phyloP scores from a whole-genome alignment of 345 rosid species.

The Cochlearia excelsa region DNA sequence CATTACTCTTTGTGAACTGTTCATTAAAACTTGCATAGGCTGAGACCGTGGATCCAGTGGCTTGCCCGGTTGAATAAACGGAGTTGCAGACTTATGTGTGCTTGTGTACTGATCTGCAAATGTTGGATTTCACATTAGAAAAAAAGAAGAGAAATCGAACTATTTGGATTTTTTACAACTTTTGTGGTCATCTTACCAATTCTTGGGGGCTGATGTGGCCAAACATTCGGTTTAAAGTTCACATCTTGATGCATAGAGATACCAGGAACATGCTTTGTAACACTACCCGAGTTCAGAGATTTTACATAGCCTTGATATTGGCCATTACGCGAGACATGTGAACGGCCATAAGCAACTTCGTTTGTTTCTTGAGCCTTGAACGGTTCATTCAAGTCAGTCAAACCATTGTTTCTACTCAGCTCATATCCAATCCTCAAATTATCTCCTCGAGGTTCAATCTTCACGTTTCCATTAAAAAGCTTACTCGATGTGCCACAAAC shows the following conservation, averaged over 20 bases:
- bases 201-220: slow-evolving; percentile 29
- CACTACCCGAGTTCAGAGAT: slow-evolving; percentile 33
- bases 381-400: slow-evolving; percentile 57
- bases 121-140: neutral
- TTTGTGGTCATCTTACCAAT: slow-evolving; percentile 9
- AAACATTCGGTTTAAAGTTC: slow-evolving; percentile 33
- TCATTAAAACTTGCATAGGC: slow-evolving; percentile 28
- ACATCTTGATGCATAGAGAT: slow-evolving; percentile 37
- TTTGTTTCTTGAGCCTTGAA: slow-evolving; percentile 40
- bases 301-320: slow-evolving; percentile 41
- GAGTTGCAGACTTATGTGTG: slow-evolving; percentile 27
- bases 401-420: slow-evolving; percentile 30
- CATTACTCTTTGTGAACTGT: slow-evolving; percentile 48
- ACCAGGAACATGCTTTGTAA: slow-evolving; percentile 37
- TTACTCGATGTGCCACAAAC: slow-evolving; percentile 40
- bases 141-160: no score
- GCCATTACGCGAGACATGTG: slow-evolving; percentile 33
- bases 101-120: slow-evolving; percentile 33
- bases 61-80: slow-evolving; percentile 30
- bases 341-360: slow-evolving; percentile 32
- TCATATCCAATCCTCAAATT: slow-evolving; percentile 32
- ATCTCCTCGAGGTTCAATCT: slow-evolving; percentile 33
- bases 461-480: slow-evolving; percentile 44
- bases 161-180: no score
- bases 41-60: slow-evolving; percentile 23